These are phyloP conservation scores for Gymnopus androsaceus DNA, from an alignment of 1,284 basidiomycete genomes.

Conservation along the genomic window DNA sequence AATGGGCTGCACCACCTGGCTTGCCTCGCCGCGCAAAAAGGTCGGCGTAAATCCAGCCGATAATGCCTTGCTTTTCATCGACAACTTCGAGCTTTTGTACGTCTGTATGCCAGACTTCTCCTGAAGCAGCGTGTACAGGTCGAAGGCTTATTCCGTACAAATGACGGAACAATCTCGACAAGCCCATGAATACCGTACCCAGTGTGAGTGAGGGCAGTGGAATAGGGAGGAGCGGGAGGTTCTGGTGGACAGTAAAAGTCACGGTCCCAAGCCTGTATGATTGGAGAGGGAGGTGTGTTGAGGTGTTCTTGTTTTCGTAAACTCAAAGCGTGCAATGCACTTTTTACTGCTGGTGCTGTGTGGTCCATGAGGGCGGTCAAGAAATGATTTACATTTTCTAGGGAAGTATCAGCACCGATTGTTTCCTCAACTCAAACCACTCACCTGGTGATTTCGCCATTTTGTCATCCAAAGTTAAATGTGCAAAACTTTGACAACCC, in stretches of 20 bases:
- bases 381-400: slow-evolving; percentile 85
- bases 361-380: slow-evolving; percentile 77
- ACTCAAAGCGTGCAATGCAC: slow-evolving; percentile 73
- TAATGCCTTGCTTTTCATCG: slow-evolving; percentile 81
- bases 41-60: slow-evolving; percentile 96
- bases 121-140: slow-evolving; percentile 64
- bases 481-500: slow-evolving; percentile 80
- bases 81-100: slow-evolving; percentile 93
- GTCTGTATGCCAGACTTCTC: slow-evolving; percentile 88
- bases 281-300: slow-evolving; percentile 53
- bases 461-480: slow-evolving; percentile 87
- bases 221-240: slow-evolving; percentile 67
- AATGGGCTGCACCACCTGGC: slow-evolving; percentile 91
- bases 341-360: slow-evolving; percentile 73
- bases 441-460: slow-evolving; percentile 90
- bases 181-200: slow-evolving; percentile 84
- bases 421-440: slow-evolving; percentile 24
- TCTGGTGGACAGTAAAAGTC: slow-evolving; percentile 87
- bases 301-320: slow-evolving; percentile 74
- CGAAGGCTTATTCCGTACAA: slow-evolving; percentile 88
- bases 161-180: slow-evolving; percentile 82
- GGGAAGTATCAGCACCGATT: slow-evolving; percentile 8
- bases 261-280: slow-evolving; percentile 89
- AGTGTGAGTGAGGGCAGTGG: slow-evolving; percentile 74
- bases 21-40: slow-evolving; percentile 87